Evolutionary conservation across 129 eudicot genomes (phyloP).

Genomic region (Chrysanthemum makinoi): DNA sequence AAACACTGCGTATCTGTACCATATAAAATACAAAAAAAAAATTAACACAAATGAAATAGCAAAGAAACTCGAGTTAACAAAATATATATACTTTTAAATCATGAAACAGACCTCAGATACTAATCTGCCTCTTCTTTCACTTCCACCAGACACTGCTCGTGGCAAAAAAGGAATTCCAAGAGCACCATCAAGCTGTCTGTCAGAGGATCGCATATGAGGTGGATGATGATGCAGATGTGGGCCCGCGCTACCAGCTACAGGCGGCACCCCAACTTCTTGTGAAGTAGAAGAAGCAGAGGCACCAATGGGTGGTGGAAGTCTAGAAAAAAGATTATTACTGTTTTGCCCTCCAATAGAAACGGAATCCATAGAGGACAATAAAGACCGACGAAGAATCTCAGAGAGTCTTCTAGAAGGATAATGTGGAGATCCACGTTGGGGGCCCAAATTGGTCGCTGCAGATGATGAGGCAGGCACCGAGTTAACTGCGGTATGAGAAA

Average conservation of each 20-base stretch:
- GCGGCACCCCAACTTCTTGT: slow-evolving; percentile 39
- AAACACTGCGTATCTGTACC: slow-evolving; percentile 68
- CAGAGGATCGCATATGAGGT: slow-evolving; percentile 46
- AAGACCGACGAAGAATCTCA: slow-evolving; percentile 59
- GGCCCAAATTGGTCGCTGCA: slow-evolving; percentile 33
- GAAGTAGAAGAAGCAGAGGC: slow-evolving; percentile 14
- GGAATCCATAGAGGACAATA: slow-evolving; percentile 44
- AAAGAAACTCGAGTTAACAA: no score
- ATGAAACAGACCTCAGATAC: slow-evolving; percentile 67
- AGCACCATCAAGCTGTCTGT: slow-evolving; percentile 58
- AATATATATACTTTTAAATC: no score
- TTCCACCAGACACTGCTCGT: slow-evolving; percentile 51
- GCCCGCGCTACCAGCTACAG: slow-evolving; percentile 45
- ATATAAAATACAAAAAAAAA: background rate
- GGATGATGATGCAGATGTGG: slow-evolving; percentile 27
- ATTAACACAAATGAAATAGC: no score
- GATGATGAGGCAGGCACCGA: slow-evolving; percentile 31
- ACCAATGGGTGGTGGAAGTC: slow-evolving; percentile 37
- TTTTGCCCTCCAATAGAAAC: slow-evolving; percentile 32
- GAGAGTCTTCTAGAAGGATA: slow-evolving; percentile 70
- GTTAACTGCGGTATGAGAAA: slow-evolving; percentile 39
- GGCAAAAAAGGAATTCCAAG: slow-evolving; percentile 51
- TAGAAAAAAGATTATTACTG: slow-evolving; percentile 23
- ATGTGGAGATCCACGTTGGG: slow-evolving; percentile 49
- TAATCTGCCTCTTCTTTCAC: slow-evolving; percentile 87